Percentiles rank a stretch among this genome's conserved stretches.
These are phyloP conservation scores for Entelexis sorbosivorans DNA, from an alignment of 1,139 yeast genomes.

Conservation along the genomic window DNA sequence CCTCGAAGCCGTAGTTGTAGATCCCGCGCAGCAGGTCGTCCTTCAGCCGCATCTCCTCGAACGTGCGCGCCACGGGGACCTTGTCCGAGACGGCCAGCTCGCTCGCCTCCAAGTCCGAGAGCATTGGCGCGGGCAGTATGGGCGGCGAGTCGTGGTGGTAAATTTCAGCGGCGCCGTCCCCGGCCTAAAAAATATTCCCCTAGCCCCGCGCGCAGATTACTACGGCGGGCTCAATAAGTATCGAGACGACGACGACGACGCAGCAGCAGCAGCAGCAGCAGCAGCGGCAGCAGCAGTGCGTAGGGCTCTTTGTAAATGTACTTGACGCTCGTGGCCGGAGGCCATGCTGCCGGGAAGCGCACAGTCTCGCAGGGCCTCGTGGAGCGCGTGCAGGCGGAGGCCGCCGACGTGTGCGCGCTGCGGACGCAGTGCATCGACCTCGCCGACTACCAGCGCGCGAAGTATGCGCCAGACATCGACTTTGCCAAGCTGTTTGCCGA, in stretches of 20 bases:
- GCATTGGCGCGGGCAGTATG: too few species aligned
- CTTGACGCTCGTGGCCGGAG: conserved; percentile 50
- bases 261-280: too few species aligned
- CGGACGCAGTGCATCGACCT: conserved; percentile 25
- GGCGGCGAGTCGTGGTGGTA: not conserved
- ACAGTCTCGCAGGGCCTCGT: conserved; percentile 27
- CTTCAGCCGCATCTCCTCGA: conserved; percentile 70
- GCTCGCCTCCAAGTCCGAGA: conserved; percentile 21
- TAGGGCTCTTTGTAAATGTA: not conserved
- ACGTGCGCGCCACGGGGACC: conserved; percentile 36
- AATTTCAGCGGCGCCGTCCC: not conserved
- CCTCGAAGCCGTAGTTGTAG: conserved; percentile 83
- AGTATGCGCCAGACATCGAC: conserved; percentile 26
- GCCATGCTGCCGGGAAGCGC: conserved; percentile 58
- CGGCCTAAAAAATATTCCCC: not conserved
- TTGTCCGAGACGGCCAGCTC: conserved; percentile 23
- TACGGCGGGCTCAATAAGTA: too few species aligned
- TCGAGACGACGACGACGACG: too few species aligned
- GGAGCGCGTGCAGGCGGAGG: conserved; percentile 15
- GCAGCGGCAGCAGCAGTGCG: too few species aligned
- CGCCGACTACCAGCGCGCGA: conserved; percentile 25
- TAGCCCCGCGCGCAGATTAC: not conserved
- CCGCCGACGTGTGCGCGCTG: conserved; percentile 7
- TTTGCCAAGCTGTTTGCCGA: conserved; percentile 30
- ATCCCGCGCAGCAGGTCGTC: conserved; percentile 62